These are phyloP conservation scores for Calonectria leucothoes DNA, from an alignment of 2,329 filamentous ascomycete species.

Conservation along the genomic window DNA sequence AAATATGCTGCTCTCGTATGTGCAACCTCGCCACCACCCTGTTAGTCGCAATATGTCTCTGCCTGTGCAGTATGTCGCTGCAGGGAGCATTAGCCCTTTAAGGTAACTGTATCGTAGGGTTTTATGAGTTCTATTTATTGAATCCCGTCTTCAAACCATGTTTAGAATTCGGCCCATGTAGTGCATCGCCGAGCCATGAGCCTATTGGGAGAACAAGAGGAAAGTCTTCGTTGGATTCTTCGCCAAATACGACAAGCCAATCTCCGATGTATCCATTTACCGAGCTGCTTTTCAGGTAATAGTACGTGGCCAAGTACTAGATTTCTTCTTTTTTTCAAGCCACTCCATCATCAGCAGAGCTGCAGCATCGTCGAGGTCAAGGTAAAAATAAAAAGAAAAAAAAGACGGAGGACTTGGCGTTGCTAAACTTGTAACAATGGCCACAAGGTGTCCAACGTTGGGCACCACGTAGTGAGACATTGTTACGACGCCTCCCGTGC, in stretches of 20 bases:
- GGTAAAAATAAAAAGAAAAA: background rate
- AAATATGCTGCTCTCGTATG: conserved; percentile 14
- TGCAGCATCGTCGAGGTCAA: background rate
- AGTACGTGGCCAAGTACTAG: background rate
- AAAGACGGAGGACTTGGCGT: background rate
- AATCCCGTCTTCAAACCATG: background rate
- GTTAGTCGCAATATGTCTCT: background rate
- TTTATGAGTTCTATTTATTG: background rate
- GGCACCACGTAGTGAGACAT: conserved; percentile 34
- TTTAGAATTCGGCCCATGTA: background rate
- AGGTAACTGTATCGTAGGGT: background rate
- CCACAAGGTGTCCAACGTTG: background rate
- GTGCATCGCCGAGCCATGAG: background rate
- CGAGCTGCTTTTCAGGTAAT: background rate
- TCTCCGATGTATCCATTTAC: conserved; percentile 2
- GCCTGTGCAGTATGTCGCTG: background rate
- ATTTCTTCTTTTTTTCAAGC: background rate
- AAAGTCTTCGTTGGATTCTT: background rate
- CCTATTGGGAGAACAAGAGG: background rate
- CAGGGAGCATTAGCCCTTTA: background rate
- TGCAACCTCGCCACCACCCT: background rate
- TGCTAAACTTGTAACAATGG: background rate
- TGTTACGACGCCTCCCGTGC: conserved; percentile 14
- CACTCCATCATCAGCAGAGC: background rate
- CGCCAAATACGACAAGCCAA: background rate